Conservation (phyloP, 441 rosid genomes). For the Hura crepitans region DNA sequence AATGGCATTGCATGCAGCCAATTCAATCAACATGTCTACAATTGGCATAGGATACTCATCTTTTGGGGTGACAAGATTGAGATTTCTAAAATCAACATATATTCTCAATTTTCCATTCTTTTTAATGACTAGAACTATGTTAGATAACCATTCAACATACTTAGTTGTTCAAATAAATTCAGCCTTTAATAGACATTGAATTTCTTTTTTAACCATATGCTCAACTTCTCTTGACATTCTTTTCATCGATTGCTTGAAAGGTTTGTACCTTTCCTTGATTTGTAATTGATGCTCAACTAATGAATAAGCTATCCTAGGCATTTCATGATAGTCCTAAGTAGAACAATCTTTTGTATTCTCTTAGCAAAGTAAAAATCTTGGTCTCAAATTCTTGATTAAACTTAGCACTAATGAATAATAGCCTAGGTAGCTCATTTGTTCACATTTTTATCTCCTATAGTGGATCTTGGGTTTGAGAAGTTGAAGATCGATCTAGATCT, state of each 20-base stretch:
- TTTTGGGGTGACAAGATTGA: no score
- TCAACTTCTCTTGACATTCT: background rate
- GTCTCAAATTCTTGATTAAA: background rate
- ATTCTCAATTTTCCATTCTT: background rate
- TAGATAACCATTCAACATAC: background rate
- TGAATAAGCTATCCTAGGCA: background rate
- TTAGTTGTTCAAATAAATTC: background rate
- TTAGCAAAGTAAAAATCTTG: background rate
- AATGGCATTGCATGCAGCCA: no score
- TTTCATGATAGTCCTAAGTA: no score
- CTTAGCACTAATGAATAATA: background rate
- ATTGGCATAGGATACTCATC: no score
- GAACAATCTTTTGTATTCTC: background rate
- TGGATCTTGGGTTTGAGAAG: background rate
- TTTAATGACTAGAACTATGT: no score
- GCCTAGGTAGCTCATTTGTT: background rate
- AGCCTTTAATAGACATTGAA: background rate
- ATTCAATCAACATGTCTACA: background rate
- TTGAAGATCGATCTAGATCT: no score
- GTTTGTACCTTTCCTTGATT: background rate
- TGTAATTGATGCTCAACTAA: background rate
- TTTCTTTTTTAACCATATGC: slow-evolving; percentile 6
- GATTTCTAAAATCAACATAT: no score
- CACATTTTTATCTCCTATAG: background rate
- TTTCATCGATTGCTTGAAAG: background rate